Percentiles rank a stretch among this genome's conserved stretches.
phyloP scores from a whole-genome alignment of 768 basidiomycete genomes.

The Omphalotus guepiniiformis region DNA sequence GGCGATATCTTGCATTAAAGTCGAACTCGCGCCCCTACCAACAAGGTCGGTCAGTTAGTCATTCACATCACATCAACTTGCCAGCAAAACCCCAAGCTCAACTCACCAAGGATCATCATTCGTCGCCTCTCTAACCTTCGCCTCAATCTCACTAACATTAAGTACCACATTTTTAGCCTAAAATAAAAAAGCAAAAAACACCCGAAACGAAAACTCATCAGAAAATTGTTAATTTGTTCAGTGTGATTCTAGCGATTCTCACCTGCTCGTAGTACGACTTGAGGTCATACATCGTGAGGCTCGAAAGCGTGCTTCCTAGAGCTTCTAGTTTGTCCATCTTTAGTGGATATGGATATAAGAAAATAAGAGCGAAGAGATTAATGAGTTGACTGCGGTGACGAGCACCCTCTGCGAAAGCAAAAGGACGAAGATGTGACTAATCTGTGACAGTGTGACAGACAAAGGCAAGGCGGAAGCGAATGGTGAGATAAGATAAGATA shows the following conservation, averaged over 20 bases:
- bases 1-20: constrained; percentile 97
- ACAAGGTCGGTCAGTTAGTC: constrained; percentile 7
- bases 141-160: constrained; percentile 96
- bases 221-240: too few species aligned
- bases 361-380: too few species aligned
- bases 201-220: not conserved
- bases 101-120: constrained; percentile 96
- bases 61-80: not conserved
- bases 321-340: constrained; percentile 79
- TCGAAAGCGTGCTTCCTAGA: constrained; percentile 70
- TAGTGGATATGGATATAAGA: not conserved
- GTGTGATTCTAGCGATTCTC: not conserved
- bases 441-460: too few species aligned
- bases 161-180: constrained; percentile 96
- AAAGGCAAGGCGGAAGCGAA: too few species aligned
- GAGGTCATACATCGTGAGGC: constrained; percentile 88
- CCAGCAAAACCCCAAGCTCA: not conserved
- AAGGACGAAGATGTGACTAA: too few species aligned
- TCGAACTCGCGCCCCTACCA: constrained; percentile 92
- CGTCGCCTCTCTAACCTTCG: constrained; percentile 93
- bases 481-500: too few species aligned
- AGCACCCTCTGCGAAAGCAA: too few species aligned
- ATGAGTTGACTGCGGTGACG: too few species aligned
- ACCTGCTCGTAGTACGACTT: constrained; percentile 95
- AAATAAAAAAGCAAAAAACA: not conserved